These are phyloP conservation scores for Lophiostoma macrostomum DNA, from an alignment of 495 filamentous ascomycete species.

Conservation along the genomic window DNA sequence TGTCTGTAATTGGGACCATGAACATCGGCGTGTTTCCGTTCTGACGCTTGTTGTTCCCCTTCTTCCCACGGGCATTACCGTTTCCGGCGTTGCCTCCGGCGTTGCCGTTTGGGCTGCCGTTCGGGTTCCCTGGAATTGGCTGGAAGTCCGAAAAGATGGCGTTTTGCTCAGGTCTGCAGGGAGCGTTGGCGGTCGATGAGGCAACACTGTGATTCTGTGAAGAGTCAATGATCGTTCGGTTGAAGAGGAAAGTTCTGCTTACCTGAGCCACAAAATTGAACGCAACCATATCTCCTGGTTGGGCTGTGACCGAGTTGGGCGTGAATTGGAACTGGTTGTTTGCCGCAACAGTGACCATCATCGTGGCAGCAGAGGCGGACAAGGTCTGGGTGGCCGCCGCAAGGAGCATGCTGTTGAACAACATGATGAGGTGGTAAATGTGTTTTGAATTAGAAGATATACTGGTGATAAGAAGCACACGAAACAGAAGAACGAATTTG, in stretches of 20 bases:
- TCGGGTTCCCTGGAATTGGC: background rate
- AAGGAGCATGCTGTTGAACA: conserved; percentile 5
- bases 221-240: background rate
- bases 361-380: conserved; percentile 12
- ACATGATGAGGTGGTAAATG: conserved; percentile 6
- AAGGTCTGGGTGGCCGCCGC: conserved; percentile 8
- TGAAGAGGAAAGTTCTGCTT: background rate
- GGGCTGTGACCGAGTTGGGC: conserved; percentile 7
- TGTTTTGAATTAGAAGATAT: background rate
- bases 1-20: conserved; percentile 6
- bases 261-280: conserved; percentile 12
- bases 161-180: conserved; percentile 7
- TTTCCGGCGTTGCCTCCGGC: background rate
- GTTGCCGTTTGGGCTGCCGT: background rate
- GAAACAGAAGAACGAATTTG: background rate
- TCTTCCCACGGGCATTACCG: background rate
- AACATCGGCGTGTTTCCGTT: conserved; percentile 9
- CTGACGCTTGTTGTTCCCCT: background rate
- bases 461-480: background rate
- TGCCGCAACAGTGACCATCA: conserved; percentile 15
- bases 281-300: conserved; percentile 8
- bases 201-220: conserved; percentile 8
- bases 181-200: conserved; percentile 2
- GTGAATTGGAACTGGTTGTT: conserved; percentile 18
- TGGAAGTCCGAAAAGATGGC: conserved; percentile 17